A percentile compares a stretch with the other conserved stretches of the same genome.
phyloP scores from a whole-genome alignment of 176 grass and related monocot genomes.

The Saccharum officinarum region DNA sequence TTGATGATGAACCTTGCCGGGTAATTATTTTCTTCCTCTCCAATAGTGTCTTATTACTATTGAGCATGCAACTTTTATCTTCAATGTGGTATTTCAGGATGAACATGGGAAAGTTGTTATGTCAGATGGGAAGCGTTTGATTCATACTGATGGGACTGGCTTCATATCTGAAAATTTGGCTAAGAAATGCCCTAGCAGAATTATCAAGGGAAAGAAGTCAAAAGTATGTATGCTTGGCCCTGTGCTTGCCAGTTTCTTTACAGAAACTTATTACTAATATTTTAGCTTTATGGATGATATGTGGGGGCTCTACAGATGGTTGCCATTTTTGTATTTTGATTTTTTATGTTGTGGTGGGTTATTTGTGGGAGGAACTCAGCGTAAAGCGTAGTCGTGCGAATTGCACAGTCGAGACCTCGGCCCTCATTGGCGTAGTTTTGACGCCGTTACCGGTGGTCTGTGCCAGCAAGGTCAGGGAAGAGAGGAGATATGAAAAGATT shows the following conservation, averaged over 20 bases:
- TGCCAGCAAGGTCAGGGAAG: neutral
- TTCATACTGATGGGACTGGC: constrained; percentile 93
- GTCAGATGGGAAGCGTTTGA: constrained; percentile 30
- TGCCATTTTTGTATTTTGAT: neutral
- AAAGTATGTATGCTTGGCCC: constrained; percentile 10
- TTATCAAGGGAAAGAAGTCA: constrained; percentile 47
- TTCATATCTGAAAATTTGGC: constrained; percentile 82
- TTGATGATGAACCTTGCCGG: constrained; percentile 59
- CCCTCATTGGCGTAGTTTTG: neutral
- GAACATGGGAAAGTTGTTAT: constrained; percentile 31
- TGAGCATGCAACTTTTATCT: neutral
- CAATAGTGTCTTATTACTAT: constrained; percentile 18
- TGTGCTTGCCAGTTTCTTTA: neutral
- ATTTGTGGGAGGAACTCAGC: neutral
- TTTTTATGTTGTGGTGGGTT: neutral
- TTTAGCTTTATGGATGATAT: neutral
- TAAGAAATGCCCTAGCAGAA: constrained; percentile 51
- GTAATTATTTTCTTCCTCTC: constrained; percentile 41
- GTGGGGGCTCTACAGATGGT: neutral
- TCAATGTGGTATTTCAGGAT: constrained; percentile 30
- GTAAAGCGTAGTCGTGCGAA: neutral
- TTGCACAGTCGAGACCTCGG: neutral
- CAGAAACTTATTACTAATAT: neutral
- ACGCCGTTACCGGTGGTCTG: neutral
- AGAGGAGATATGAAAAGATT: neutral